Base-by-base conservation (phyloP, 2,329 filamentous ascomycete genomes). In the Grosmannia clavigera region DNA sequence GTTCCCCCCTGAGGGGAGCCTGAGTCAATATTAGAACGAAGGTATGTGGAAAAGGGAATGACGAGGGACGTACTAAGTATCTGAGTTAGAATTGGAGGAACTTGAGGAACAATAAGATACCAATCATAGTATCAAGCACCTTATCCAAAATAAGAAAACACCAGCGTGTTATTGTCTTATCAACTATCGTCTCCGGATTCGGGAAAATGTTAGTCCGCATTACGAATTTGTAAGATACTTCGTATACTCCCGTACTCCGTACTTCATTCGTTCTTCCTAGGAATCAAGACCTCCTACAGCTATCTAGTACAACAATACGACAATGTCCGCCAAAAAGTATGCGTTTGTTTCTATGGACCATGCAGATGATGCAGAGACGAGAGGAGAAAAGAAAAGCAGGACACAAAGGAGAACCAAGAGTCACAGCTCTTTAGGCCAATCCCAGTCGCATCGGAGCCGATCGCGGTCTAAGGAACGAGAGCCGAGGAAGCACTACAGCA, bases 271-370 rank as follows among this genome's bases (percentile, higher is more conserved):
- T 38, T 5, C 31, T 31, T 7, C 31, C 1, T 31, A 31, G 31
- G 31, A 31, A 31, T 31, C 31, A 7, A 35, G 33, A 10, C 33
- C 9, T 35, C 33, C 9, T 35, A 35, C 7, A 35, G 31, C 33
- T 11, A 10, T 35, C 6, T 35, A 11, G 10, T 35, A 9, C 33
- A 12, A 22, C 38, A 48, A 40, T 12, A 14, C 53, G 9, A 60
- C 7, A 2, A 71, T 70, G 69, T 65, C 69, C 22, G 74, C 75
- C 55, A 86, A 86, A 70, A 82, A 80, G 66, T 87, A 87, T 69
- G 82, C 84, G 9, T 81, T 87, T 65, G 72, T 87, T 64, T 79
- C 84, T 9, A 87, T 87, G 84, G 83, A 83, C 61, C 82, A 83
- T 12, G 80, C 80, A 40, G 80, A 81, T 51, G 82, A 83, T 63